phyloP scores from a whole-genome alignment of 345 rosid genomes.

The Pistacia vera region DNA sequence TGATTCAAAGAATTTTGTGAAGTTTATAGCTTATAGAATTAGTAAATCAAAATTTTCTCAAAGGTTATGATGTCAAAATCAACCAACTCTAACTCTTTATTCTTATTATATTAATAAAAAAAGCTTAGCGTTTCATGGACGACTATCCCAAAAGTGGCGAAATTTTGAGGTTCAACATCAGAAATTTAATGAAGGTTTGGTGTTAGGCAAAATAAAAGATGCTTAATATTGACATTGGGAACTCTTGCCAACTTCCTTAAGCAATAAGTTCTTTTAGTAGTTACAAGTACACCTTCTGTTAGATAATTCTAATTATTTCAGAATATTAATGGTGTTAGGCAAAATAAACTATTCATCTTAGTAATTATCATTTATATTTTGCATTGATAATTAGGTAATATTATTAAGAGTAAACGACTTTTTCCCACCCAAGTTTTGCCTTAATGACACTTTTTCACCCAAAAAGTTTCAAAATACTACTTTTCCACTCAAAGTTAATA shows the following conservation, averaged over 20 bases:
- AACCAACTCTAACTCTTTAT: background rate
- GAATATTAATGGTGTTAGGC: too few relatives aligned
- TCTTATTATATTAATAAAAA: too few relatives aligned
- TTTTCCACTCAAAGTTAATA: too few relatives aligned
- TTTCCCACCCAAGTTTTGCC: too few relatives aligned
- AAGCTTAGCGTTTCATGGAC: background rate
- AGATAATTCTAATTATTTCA: too few relatives aligned
- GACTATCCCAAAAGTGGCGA: background rate
- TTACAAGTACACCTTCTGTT: background rate
- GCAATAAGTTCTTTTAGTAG: background rate
- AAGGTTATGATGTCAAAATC: constrained; percentile 25
- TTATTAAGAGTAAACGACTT: too few relatives aligned
- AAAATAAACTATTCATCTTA: too few relatives aligned
- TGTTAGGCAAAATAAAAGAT: background rate
- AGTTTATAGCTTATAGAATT: background rate
- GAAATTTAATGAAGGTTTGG: background rate
- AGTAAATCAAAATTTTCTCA: background rate
- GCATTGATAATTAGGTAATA: too few relatives aligned
- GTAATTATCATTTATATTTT: background rate
- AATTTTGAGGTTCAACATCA: background rate
- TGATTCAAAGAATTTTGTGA: background rate
- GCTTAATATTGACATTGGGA: background rate
- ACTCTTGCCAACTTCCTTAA: too few relatives aligned
- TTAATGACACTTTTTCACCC: too few relatives aligned
- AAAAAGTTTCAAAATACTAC: too few relatives aligned